Conservation (phyloP, 2,329 filamentous ascomycete genomes). For the Metarhizium guizhouense region DNA sequence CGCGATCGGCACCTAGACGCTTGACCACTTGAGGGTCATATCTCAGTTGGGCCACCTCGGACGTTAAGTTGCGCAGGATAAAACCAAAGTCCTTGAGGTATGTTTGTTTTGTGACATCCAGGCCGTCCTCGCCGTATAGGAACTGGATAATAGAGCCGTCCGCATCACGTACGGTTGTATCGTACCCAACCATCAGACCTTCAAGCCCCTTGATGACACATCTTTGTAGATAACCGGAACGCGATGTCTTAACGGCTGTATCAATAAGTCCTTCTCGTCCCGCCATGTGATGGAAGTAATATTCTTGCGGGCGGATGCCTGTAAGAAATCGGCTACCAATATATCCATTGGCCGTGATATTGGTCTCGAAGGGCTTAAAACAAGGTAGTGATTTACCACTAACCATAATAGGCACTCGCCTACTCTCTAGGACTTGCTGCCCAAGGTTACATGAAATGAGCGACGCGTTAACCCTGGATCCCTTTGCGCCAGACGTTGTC, state of each 20-base stretch:
- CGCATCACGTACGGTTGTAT: conserved; percentile 86
- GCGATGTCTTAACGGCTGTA: conserved; percentile 95
- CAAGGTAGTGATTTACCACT: conserved; percentile 94
- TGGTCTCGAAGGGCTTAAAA: conserved; percentile 85
- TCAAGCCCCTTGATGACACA: conserved; percentile 99
- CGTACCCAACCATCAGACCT: conserved; percentile 83
- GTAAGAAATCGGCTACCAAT: conserved; percentile 96
- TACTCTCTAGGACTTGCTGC: conserved; percentile 91
- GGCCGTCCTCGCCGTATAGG: conserved; percentile 89
- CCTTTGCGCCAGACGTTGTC: conserved; percentile 95
- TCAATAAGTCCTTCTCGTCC: conserved; percentile 97
- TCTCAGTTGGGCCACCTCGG: conserved; percentile 67
- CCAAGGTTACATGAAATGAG: conserved; percentile 96
- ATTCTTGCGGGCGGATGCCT: conserved; percentile 92
- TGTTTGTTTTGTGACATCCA: conserved; percentile 90
- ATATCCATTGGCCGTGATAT: conserved; percentile 84
- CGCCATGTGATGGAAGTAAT: conserved; percentile 99
- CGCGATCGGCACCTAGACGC: conserved; percentile 41
- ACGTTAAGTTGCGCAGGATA: conserved; percentile 74
- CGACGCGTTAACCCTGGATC: conserved; percentile 86
- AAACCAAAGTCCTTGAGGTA: conserved; percentile 89
- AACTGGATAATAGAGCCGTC: conserved; percentile 94
- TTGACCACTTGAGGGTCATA: conserved; percentile 44
- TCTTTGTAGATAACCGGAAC: conserved; percentile 91
- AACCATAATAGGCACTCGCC: conserved; percentile 93